Percentiles rank a stretch among this genome's conserved stretches.
Conservation (phyloP, 306 rosid genomes). For the Trichosanthes truncata region DNA sequence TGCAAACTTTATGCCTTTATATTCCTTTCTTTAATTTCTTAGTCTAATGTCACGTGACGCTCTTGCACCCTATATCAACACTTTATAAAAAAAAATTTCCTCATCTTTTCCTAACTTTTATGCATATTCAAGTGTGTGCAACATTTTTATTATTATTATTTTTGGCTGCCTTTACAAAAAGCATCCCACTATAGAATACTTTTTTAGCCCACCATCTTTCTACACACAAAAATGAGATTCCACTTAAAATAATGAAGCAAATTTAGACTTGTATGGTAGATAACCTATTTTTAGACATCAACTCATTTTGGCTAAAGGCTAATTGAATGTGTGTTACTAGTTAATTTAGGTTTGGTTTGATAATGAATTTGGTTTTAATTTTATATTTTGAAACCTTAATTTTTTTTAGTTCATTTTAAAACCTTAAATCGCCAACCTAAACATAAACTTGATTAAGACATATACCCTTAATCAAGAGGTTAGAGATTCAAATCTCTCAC, state of each 20-base stretch:
- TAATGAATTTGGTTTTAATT: too few relatives aligned
- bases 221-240: not conserved
- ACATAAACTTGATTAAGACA: too few relatives aligned
- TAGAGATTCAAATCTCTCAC: too few relatives aligned
- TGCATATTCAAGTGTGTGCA: not conserved
- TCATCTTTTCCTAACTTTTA: conserved; percentile 8
- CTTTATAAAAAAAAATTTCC: too few relatives aligned
- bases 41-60: not conserved
- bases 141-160: too few relatives aligned
- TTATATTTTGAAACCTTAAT: too few relatives aligned
- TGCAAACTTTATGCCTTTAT: not conserved
- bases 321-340: too few relatives aligned
- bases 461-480: too few relatives aligned
- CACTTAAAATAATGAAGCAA: not conserved
- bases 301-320: not conserved
- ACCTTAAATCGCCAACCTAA: too few relatives aligned
- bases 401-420: too few relatives aligned
- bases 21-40: not conserved
- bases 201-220: not conserved
- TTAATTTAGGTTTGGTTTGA: too few relatives aligned
- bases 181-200: not conserved
- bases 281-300: not conserved
- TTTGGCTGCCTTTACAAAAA: not conserved
- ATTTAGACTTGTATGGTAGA: not conserved
- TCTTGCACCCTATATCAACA: not conserved